A percentile compares a stretch with the other conserved stretches of the same genome.
Conservation (phyloP, 1,139 yeast genomes). For the Sugiyamaella pinicola region DNA sequence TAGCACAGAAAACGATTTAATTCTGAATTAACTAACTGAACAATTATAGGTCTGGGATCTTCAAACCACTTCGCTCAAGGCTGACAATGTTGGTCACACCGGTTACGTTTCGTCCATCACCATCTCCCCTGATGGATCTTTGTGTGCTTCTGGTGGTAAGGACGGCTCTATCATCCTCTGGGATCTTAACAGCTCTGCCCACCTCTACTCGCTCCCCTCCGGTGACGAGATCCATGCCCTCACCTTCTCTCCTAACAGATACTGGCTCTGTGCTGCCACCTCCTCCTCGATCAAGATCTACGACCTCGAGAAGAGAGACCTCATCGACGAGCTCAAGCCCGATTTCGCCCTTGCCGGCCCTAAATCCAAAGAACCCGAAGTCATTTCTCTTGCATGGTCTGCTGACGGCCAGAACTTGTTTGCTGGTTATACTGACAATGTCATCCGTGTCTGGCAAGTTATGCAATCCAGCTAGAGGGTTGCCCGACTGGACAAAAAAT, state of each 20-base stretch:
- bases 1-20: no score
- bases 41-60: conserved; percentile 89
- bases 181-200: conserved; percentile 89
- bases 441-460: conserved; percentile 99
- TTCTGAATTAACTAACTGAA: conserved; percentile 41
- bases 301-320: conserved; percentile 94
- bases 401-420: conserved; percentile 99
- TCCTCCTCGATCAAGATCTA: conserved; percentile 96
- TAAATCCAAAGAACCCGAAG: conserved; percentile 97
- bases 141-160: conserved; percentile 99
- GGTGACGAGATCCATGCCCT: conserved; percentile 97
- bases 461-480: conserved; percentile 74
- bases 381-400: conserved; percentile 98
- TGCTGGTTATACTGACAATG: conserved; percentile 99
- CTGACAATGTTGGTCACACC: conserved; percentile 99
- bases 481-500: conserved; percentile 15
- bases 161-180: conserved; percentile 99
- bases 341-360: conserved; percentile 85
- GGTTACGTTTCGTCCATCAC: conserved; percentile 98
- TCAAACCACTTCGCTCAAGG: conserved; percentile 79
- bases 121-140: conserved; percentile 99
- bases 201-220: conserved; percentile 92
- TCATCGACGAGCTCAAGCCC: conserved; percentile 98
- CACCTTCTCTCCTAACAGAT: conserved; percentile 99
- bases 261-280: conserved; percentile 99